Evolutionary conservation across 75 land plant species (phyloP).

Genomic region (Adiantum capillusveneris): DNA sequence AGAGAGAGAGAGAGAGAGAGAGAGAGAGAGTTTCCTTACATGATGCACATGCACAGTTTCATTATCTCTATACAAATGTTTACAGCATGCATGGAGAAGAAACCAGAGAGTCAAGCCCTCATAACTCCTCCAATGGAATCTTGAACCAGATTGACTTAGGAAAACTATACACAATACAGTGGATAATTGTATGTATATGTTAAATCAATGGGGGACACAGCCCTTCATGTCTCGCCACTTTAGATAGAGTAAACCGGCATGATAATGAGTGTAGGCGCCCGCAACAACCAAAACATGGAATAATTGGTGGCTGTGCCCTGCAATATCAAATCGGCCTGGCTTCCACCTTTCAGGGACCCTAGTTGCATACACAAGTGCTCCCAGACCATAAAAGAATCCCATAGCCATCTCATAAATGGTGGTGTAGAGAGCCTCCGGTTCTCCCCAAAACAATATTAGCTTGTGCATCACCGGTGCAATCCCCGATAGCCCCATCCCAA

Average conservation of each 20-base stretch:
- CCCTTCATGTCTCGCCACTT: slow-evolving; percentile 81
- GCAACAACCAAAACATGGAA: slow-evolving; percentile 92
- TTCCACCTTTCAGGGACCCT: slow-evolving; percentile 93
- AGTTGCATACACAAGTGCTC: slow-evolving; percentile 83
- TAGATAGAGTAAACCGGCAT: slow-evolving; percentile 76
- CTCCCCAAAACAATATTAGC: slow-evolving; percentile 48
- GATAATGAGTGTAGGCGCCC: slow-evolving; percentile 86
- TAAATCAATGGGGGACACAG: slow-evolving; percentile 19
- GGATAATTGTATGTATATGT: no score
- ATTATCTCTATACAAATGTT: no score
- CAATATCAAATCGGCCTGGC: slow-evolving; percentile 95
- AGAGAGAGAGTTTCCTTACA: no score
- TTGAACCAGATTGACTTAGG: no score
- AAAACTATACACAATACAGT: no score
- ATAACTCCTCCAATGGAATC: no score
- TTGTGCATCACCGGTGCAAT: slow-evolving; percentile 79
- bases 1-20: no score
- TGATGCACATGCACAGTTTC: no score
- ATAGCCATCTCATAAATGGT: slow-evolving; percentile 69
- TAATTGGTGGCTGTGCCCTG: slow-evolving; percentile 92
- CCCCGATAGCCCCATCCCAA: slow-evolving; percentile 89
- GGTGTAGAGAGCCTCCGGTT: slow-evolving; percentile 62
- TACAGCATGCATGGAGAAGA: no score
- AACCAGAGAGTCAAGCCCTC: no score
- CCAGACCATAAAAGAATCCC: slow-evolving; percentile 78